Base-by-base conservation (phyloP, 495 filamentous ascomycete genomes). In the Astrothelium subdiscretum region DNA sequence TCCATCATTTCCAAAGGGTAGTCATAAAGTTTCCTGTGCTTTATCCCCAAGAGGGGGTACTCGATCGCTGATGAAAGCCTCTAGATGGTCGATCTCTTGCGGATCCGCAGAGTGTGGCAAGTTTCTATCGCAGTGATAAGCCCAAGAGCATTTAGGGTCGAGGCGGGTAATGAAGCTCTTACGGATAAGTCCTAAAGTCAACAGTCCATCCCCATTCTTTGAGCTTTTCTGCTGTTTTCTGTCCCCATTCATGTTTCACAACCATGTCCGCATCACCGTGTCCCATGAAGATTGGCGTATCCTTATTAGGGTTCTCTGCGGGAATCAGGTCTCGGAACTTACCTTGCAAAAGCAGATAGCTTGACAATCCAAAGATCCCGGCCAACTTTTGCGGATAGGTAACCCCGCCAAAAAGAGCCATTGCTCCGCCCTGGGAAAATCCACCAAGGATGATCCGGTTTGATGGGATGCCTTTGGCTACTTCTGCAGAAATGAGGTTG, bases 221-320 rank as follows among this genome's bases (percentile, higher is more conserved):
- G 58, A 96, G 70, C 60, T 74, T 59, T 8, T 89, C 75, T 8
- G 78, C 80, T 1, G 88, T 89, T 69, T 72, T 70, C 70, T 82
- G 68, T 8, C 92, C 94, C 74, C 88, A 89, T 35, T 78, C 69
- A 32, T 81, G 78, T 63, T 78, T 80, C 1, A 98, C 88, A 20
- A 95, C 75, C 12, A 73, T 75, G 74, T 98, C 94, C 0, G 72
- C 73, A 63, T 83, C 79, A 18, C 92, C 92, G 66, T 98, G 92
- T 10, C 83, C 91, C 81, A 96, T 84, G 74, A 95, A 95, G 58
- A 96, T 85, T 0, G 87, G 87, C 2, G 91, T 96, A 3, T 86
- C 76, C 73, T 87, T 84, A 73, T 95, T 96, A 60, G 82, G 74
- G 65, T 79, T 82, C 24, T 85, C 81, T 61, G 79, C 77, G 0